phyloP scores from a whole-genome alignment of 2,329 filamentous ascomycete genomes.

The Colletotrichum sublineola region DNA sequence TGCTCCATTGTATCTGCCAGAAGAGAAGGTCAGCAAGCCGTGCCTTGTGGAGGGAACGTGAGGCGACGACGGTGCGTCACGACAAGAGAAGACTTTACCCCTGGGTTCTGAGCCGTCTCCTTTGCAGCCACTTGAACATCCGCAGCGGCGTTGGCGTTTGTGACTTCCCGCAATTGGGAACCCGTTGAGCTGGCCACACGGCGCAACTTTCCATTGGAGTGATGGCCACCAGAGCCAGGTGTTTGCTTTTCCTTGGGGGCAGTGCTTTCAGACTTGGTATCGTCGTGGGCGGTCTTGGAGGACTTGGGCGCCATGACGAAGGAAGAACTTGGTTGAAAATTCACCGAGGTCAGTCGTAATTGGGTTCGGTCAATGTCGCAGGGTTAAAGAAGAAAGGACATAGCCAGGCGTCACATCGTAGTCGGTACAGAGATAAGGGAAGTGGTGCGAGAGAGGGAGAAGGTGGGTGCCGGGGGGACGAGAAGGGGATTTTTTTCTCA shows the following conservation, averaged over 20 bases:
- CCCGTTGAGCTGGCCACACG: conserved; percentile 67
- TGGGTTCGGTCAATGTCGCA: conserved; percentile 60
- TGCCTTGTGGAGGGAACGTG: conserved; percentile 22
- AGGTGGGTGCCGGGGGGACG: conserved; percentile 4
- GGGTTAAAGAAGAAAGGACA: conserved; percentile 61
- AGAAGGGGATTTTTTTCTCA: conserved; percentile 37
- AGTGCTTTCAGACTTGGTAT: conserved; percentile 58
- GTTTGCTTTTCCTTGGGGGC: conserved; percentile 61
- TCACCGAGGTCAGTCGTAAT: conserved; percentile 19
- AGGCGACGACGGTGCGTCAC: conserved; percentile 31
- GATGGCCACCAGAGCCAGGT: conserved; percentile 50
- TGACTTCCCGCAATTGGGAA: conserved; percentile 43
- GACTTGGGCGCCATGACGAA: conserved; percentile 62
- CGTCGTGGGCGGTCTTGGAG: conserved; percentile 58
- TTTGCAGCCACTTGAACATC: conserved; percentile 44
- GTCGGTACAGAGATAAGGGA: conserved; percentile 17
- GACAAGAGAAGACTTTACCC: conserved; percentile 31
- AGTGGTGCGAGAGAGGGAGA: conserved; percentile 19
- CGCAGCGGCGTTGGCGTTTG: conserved; percentile 48
- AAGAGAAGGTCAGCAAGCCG: conserved; percentile 30
- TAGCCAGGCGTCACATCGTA: conserved; percentile 36
- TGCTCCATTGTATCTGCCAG: conserved; percentile 73
- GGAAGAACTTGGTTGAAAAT: conserved; percentile 4
- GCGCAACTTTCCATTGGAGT: conserved; percentile 67
- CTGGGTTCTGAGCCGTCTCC: conserved; percentile 33